Evolutionary conservation across 1,284 basidiomycete species (phyloP).

Genomic region (Irpex sp.): DNA sequence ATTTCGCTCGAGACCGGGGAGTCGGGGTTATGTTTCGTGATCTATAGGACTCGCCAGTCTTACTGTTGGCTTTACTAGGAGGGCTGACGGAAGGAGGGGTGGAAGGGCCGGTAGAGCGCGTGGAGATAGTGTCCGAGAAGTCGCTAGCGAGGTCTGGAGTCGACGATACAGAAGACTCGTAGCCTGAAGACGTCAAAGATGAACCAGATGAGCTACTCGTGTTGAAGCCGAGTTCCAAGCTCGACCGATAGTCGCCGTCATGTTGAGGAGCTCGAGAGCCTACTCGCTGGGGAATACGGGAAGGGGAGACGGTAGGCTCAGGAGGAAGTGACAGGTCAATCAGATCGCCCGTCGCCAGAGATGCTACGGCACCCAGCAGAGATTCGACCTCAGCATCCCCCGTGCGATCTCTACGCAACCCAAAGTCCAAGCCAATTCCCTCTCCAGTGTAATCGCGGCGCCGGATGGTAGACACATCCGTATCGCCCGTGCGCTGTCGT

Average conservation of each 20-base stretch:
- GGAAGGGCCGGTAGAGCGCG: conserved; percentile 49
- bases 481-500: conserved; percentile 9
- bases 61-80: conserved; percentile 13
- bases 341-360: conserved; percentile 19
- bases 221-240: conserved; percentile 4
- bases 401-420: conserved; percentile 10
- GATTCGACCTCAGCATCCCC: conserved; percentile 23
- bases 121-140: conserved; percentile 46
- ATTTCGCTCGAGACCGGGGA: conserved; percentile 17
- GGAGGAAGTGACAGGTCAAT: conserved; percentile 18
- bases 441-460: background rate
- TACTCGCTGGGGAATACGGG: background rate
- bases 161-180: conserved; percentile 34
- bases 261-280: background rate
- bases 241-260: conserved; percentile 7
- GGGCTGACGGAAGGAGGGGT: conserved; percentile 47
- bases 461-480: background rate
- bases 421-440: background rate
- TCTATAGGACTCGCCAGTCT: conserved; percentile 6
- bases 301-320: background rate
- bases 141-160: conserved; percentile 65
- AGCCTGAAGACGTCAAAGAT: conserved; percentile 10
- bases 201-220: conserved; percentile 5
- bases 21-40: conserved; percentile 18
- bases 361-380: conserved; percentile 20